Conservation (phyloP, 106 monocot species). For the Dioscorea dumetorum region DNA sequence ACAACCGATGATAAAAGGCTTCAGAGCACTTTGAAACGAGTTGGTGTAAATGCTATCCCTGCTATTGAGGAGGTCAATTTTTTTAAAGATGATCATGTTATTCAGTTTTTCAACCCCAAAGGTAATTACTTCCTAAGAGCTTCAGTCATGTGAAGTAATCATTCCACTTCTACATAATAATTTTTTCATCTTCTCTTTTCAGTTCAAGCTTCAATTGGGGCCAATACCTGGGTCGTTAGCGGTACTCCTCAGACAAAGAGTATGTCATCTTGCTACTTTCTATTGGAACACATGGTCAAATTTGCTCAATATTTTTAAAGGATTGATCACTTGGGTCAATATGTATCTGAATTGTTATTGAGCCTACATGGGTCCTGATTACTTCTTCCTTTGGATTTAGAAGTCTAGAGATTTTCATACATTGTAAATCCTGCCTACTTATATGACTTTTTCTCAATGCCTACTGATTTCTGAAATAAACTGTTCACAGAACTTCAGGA, state of each 20-base stretch:
- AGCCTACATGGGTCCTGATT: too few relatives aligned
- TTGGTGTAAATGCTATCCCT: constrained; percentile 16
- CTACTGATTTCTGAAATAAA: background rate
- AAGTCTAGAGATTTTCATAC: too few relatives aligned
- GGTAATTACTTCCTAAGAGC: background rate
- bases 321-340: too few relatives aligned
- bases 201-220: constrained; percentile 20
- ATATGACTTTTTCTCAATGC: too few relatives aligned
- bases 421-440: background rate
- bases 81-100: constrained; percentile 8
- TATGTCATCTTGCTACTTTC: background rate
- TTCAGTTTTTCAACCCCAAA: constrained; percentile 14
- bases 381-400: too few relatives aligned
- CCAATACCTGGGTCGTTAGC: constrained; percentile 18
- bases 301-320: too few relatives aligned
- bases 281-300: too few relatives aligned
- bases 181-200: background rate
- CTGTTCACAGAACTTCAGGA: constrained; percentile 2
- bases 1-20: constrained; percentile 17
- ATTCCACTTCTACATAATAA: background rate
- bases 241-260: constrained; percentile 15
- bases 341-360: too few relatives aligned
- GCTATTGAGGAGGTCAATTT: constrained; percentile 16
- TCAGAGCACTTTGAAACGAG: constrained; percentile 12
- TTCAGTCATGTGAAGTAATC: background rate